Conservation (phyloP, 2,329 filamentous ascomycete genomes). For the Claviceps maximensis region DNA sequence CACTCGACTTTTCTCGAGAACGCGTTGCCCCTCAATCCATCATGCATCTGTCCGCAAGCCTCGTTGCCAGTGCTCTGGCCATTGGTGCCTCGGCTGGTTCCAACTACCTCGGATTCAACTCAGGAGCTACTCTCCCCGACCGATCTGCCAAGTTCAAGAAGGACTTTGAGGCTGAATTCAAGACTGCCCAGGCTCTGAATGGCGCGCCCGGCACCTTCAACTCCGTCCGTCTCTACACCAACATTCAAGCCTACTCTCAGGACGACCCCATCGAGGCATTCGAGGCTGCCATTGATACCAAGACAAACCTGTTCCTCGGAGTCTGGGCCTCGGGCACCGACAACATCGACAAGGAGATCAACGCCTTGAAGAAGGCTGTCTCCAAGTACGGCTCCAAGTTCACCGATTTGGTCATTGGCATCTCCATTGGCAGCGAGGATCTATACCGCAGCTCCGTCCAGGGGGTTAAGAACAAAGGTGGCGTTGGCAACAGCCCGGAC, state of each 20-base stretch:
- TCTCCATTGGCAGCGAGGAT: slow-evolving; percentile 55
- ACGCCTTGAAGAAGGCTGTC: slow-evolving; percentile 44
- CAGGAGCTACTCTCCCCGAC: slow-evolving; percentile 32
- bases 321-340: slow-evolving; percentile 46
- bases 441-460: slow-evolving; percentile 50
- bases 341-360: slow-evolving; percentile 47
- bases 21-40: too few relatives aligned
- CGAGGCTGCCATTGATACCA: slow-evolving; percentile 52
- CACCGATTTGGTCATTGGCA: slow-evolving; percentile 46
- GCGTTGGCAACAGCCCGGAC: slow-evolving; percentile 44
- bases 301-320: slow-evolving; percentile 49
- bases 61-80: slow-evolving; percentile 27
- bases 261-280: slow-evolving; percentile 70
- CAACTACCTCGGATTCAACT: slow-evolving; percentile 43
- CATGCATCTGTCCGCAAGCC: slow-evolving; percentile 28
- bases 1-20: neutral
- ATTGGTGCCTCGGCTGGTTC: slow-evolving; percentile 24
- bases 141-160: slow-evolving; percentile 38
- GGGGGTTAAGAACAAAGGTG: slow-evolving; percentile 49
- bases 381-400: slow-evolving; percentile 35
- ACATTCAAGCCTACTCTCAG: slow-evolving; percentile 51
- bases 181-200: slow-evolving; percentile 22
- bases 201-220: slow-evolving; percentile 40
- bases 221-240: slow-evolving; percentile 53
- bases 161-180: slow-evolving; percentile 35